Evolutionary conservation across 495 filamentous ascomycete genomes (phyloP), one percentile per base, ranked within the genome.

Genomic region (Lasiosphaeriaceae sp.): DNA sequence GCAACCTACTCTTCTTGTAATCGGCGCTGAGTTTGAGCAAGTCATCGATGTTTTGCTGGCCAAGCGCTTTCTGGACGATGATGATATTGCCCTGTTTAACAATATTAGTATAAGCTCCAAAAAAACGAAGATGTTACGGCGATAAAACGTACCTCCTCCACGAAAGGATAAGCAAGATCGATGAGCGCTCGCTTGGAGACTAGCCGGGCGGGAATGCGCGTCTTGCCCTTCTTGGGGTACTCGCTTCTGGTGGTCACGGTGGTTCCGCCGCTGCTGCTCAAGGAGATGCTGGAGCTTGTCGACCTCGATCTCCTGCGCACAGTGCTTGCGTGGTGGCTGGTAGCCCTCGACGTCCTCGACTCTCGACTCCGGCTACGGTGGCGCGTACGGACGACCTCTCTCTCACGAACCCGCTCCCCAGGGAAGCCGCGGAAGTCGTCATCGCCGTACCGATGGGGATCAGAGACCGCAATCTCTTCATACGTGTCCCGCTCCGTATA

Each of bases 1-100:
- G 12, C 11, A 17, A 56, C 71, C 48, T 59, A 81, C 77, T 72
- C 50, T 71, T 78, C 68, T 84, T 81, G 57, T 84, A 87, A 29
- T 89, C 83, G 62, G 89, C 87, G 66, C 90, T 95, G 41, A 90
- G 74, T 58, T 82, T 86, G 59, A 96, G 87, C 53, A 96, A 76
- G 61, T 93, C 87, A 64, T 96, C 91, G 62, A 96, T 96, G 59
- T 95, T 89, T 24, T 90, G 84, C 57, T 94, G 92, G 12, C 87
- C 90, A 21, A 96, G 79, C 2, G 92, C 92, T 59, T 86, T 84
- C 62, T 85, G 83, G 17, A 96, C 86, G 56, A 96, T 80, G 65
- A 93, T 82, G 49, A 83, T 83, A 48, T 88, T 85, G 39, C 86
- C 90, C 89, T 95, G 47, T 16, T 12, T 14, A 9, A 7, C 34